Evolutionary conservation across 2,329 filamentous ascomycete genomes (phyloP).

Genomic region (Dryadomyces quercus-mongolicae): DNA sequence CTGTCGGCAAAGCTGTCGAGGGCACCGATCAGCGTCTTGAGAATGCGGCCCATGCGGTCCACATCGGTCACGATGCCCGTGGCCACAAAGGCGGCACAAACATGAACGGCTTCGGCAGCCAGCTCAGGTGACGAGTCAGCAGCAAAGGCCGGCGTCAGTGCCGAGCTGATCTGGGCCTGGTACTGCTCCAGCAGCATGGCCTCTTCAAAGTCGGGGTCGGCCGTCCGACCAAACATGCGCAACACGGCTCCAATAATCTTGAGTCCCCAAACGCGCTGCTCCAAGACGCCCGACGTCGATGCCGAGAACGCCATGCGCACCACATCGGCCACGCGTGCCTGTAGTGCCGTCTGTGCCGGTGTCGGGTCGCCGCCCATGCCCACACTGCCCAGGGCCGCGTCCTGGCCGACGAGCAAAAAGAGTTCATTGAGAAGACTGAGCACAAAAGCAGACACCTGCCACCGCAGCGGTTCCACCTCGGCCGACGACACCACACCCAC

Average conservation of each 20-base stretch:
- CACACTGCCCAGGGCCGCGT: slow-evolving; percentile 58
- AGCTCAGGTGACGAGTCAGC: slow-evolving; percentile 91
- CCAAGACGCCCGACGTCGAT: slow-evolving; percentile 83
- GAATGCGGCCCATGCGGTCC: slow-evolving; percentile 95
- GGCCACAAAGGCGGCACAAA: slow-evolving; percentile 95
- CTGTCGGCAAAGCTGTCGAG: slow-evolving; percentile 71
- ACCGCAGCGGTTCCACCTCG: slow-evolving; percentile 79
- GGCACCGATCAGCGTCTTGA: slow-evolving; percentile 83
- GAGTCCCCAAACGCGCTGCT: slow-evolving; percentile 79
- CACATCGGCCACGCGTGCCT: slow-evolving; percentile 78
- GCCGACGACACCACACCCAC: slow-evolving; percentile 27
- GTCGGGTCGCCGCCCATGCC: slow-evolving; percentile 37
- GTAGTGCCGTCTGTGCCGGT: slow-evolving; percentile 63
- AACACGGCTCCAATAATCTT: slow-evolving; percentile 89
- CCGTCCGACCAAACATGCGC: slow-evolving; percentile 90
- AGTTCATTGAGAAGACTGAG: slow-evolving; percentile 82
- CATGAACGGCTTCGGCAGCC: slow-evolving; percentile 89
- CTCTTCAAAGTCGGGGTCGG: slow-evolving; percentile 96
- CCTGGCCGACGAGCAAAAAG: slow-evolving; percentile 65
- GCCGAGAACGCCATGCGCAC: slow-evolving; percentile 96
- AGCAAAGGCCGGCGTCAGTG: slow-evolving; percentile 89
- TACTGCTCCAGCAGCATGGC: slow-evolving; percentile 95
- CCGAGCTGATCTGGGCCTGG: slow-evolving; percentile 94
- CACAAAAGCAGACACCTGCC: slow-evolving; percentile 92
- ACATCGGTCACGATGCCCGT: slow-evolving; percentile 96